Base-by-base conservation (phyloP, 2,329 filamentous ascomycete genomes). In the Aspergillus sp. region DNA sequence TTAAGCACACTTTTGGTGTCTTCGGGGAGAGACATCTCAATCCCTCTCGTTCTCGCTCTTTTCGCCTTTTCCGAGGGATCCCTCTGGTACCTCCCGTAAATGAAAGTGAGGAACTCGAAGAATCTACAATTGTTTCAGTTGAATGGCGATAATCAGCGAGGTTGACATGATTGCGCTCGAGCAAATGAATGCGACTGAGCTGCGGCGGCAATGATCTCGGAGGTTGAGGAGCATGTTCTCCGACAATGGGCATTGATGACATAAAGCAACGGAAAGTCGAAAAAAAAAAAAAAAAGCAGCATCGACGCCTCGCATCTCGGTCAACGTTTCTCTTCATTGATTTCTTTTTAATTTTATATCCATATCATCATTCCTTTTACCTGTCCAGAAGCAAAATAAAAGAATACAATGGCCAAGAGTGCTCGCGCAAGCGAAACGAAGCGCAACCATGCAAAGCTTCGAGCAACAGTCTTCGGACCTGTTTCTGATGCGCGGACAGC, bases 401-500 rank as follows among this genome's bases (percentile, higher is more conserved):
- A 30, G 20, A 30, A 30, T 30, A 30, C 48, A 59, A 97, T 96
- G 91, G 91, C 90, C 20, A 96, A 95, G 69, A 86, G 88, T 65
- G 76, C 86, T 52, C 80, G 91, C 67, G 81, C 90, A 56, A 94
- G 85, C 66, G 76, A 80, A 56, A 82, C 78, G 61, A 96, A 96
- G 75, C 78, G 79, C 62, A 96, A 96, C 75, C 89, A 90, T 73
- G 78, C 81, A 58, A 84, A 81, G 60, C 79, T 95, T 55, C 90
- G 90, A 69, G 76, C 81, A 56, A 83, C 82, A 55, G 85, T 96
- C 56, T 96, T 95, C 70, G 88, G 85, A 1, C 91, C 91, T 13
- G 83, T 84, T 47, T 88, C 91, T 67, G 74, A 79, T 60, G 90
- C 86, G 41, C 82, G 91, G 58, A 85, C 84, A 46, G 85, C 90